These are phyloP conservation scores for Aspergillus amoenus DNA, from an alignment of 2,329 filamentous ascomycete genomes.

Conservation along the genomic window DNA sequence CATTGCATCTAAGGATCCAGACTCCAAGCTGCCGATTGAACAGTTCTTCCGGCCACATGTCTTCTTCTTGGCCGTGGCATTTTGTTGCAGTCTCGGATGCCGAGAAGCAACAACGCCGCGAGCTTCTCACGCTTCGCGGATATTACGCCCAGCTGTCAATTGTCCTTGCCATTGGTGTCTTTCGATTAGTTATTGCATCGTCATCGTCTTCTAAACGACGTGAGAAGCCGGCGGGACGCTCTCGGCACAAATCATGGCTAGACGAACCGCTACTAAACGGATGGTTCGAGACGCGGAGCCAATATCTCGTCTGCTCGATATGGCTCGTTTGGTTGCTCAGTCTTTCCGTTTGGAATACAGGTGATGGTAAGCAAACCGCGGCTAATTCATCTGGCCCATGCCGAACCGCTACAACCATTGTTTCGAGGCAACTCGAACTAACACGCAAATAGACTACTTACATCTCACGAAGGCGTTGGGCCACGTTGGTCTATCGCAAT, in stretches of 20 bases:
- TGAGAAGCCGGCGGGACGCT: neutral
- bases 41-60: constrained; percentile 16
- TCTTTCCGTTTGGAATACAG: constrained; percentile 52
- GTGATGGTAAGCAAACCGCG: constrained; percentile 48
- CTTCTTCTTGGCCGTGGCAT: constrained; percentile 47
- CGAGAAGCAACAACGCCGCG: constrained; percentile 52
- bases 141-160: constrained; percentile 57
- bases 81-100: constrained; percentile 53
- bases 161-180: constrained; percentile 44
- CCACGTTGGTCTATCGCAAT: constrained; percentile 59
- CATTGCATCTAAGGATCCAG: neutral
- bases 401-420: no score
- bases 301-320: constrained; percentile 47
- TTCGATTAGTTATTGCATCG: constrained; percentile 31
- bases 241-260: constrained; percentile 41
- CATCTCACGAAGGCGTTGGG: constrained; percentile 64
- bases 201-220: constrained; percentile 9
- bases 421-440: neutral
- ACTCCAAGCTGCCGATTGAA: neutral
- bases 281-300: constrained; percentile 51
- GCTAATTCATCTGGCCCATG: neutral
- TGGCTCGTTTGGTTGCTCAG: constrained; percentile 56
- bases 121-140: constrained; percentile 56
- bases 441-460: constrained; percentile 54
- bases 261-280: constrained; percentile 43